These are phyloP conservation scores for Apiospora pterosperma DNA, from an alignment of 2,329 filamentous ascomycete genomes.

Conservation along the genomic window DNA sequence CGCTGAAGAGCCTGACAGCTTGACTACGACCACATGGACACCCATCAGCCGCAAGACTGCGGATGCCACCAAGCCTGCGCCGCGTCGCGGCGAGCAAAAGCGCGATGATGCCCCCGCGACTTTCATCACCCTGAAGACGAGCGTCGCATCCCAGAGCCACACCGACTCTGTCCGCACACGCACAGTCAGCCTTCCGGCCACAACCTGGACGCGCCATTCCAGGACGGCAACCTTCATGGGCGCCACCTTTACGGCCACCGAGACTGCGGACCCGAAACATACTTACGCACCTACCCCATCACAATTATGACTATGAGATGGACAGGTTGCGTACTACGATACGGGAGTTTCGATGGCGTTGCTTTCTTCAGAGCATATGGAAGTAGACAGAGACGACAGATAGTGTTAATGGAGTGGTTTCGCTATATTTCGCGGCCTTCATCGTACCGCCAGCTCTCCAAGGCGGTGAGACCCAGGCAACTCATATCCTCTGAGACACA, in stretches of 20 bases:
- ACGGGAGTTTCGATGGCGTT: not conserved
- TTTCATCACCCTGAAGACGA: not conserved
- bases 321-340: not conserved
- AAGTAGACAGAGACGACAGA: not conserved
- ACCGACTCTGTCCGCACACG: too few species aligned
- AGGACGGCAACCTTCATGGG: too few species aligned
- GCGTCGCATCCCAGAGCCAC: not conserved
- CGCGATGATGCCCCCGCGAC: not conserved
- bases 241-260: too few species aligned
- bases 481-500: not conserved
- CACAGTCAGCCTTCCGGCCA: too few species aligned
- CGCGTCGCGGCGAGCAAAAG: not conserved
- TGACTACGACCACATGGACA: not conserved
- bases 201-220: too few species aligned
- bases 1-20: too few species aligned
- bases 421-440: too few species aligned
- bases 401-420: not conserved
- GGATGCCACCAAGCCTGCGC: not conserved
- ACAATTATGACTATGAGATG: too few species aligned
- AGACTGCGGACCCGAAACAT: too few species aligned
- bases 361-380: not conserved
- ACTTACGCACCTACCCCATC: too few species aligned
- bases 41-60: not conserved
- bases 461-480: not conserved
- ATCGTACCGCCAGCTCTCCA: not conserved